Conservation (phyloP, 306 rosid species). For the Lupinus albus region DNA sequence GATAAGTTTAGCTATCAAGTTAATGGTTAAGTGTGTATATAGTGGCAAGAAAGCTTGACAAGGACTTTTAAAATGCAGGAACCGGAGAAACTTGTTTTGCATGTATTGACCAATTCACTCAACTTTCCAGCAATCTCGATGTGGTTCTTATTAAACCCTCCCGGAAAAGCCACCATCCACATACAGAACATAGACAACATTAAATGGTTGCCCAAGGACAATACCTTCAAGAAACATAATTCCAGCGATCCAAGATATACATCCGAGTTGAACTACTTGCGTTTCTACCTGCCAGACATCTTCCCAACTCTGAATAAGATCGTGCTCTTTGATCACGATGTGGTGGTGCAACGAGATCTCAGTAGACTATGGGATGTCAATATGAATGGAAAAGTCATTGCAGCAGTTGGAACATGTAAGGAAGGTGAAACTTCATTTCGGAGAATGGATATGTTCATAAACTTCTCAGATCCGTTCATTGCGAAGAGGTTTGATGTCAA, state of each 20-base stretch:
- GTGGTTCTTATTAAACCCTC: slow-evolving; percentile 94
- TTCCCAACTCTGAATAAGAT: slow-evolving; percentile 77
- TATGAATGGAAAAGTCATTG: slow-evolving; percentile 77
- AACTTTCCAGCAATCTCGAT: slow-evolving; percentile 86
- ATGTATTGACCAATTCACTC: slow-evolving; percentile 83
- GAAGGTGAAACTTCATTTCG: slow-evolving; percentile 59
- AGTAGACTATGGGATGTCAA: slow-evolving; percentile 66
- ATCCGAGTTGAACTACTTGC: slow-evolving; percentile 88
- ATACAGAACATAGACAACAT: slow-evolving; percentile 73
- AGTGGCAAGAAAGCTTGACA: slow-evolving; percentile 36
- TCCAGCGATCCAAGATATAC: slow-evolving; percentile 74
- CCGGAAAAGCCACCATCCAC: slow-evolving; percentile 75
- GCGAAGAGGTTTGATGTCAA: slow-evolving; percentile 67
- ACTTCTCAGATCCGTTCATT: slow-evolving; percentile 84
- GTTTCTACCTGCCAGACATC: slow-evolving; percentile 82
- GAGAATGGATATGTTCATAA: slow-evolving; percentile 66
- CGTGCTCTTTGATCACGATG: slow-evolving; percentile 88
- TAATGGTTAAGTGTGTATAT: too few species aligned
- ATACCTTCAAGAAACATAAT: slow-evolving; percentile 48
- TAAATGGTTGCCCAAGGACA: slow-evolving; percentile 64
- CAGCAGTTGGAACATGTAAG: slow-evolving; percentile 80
- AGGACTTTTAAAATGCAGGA: slow-evolving; percentile 59
- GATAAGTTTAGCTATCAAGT: not conserved
- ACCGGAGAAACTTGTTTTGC: slow-evolving; percentile 80
- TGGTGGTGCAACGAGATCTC: slow-evolving; percentile 87